Base-by-base conservation (phyloP, 495 filamentous ascomycete genomes). In the Opeltia flavorubescens region DNA sequence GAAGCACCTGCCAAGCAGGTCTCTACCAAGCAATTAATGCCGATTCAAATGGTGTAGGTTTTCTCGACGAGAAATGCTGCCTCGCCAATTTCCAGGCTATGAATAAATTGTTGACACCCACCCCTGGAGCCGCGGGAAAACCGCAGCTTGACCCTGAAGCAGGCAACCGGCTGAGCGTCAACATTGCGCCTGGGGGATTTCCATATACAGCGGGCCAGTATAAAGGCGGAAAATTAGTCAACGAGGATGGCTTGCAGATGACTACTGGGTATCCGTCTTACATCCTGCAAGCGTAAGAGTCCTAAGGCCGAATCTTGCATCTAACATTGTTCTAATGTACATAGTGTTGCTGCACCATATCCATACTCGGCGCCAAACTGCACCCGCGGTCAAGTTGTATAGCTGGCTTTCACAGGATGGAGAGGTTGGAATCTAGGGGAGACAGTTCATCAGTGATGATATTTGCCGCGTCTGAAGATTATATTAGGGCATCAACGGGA, bases 1-100 rank as follows among this genome's bases (percentile, higher is more conserved):
- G 41, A 31, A 26, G 9, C 3, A 31, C 41, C 17, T 44, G 41
- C 28, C 41, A 44, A 44, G 41, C 41, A 27, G 53, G 36, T 2
- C 2, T 40, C 18, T 40, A 5, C n/a, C 36, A 40, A 18, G 36
- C 13, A n/a, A 7, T 13, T 2, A 23, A 40, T 20, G 18, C 9
- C 31, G 15, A n/a, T 20, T n/a, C 13, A 20, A 9, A 20, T 20
- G 36, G 36, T 40, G n/a, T 3, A 5, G 17, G 36, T 40, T 11
- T 40, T 18, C 36, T 40, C 12, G 36, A 40, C 2, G 2, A 3
- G 18, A 4, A 5, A 17, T 40, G 15, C 36, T 40, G 36, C 36
- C 2, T 2, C 36, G 36, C 36, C 3, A 18, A 40, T 3, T 7
- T 7, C 36, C 5, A 8, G 18, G 36, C 36, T 4, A 18, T 21